Evolutionary conservation across 164 flowering plant species (phyloP), one percentile per base, ranked within the genome.

Genomic region (Magnolia officinalis): DNA sequence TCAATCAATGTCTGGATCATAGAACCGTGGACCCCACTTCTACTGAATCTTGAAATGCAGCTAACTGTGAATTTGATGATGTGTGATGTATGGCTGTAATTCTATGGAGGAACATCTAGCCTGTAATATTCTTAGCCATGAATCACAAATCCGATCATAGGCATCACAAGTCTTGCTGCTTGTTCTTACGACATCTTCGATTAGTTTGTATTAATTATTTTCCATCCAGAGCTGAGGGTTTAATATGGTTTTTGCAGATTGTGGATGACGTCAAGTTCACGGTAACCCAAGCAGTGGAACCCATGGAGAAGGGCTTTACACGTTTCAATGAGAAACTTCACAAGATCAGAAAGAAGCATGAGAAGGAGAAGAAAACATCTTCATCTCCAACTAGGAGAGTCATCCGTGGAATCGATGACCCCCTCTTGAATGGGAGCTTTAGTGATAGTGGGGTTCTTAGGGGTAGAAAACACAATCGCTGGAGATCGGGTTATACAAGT

Each of bases 371-470:
- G 83, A 90, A 79, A 83, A 88, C 86, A 16, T 50, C 90, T 18
- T 73, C 92, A 0, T 73, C 92, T 0, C 85, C 93, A 10, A 55
- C 88, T 50, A 80, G 80, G 67, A 88, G 85, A 78, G 85, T 89
- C 63, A 94, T 96, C 70, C 91, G 93, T 26, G 98, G 99, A 49
- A 96, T 96, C 9, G 99, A 96, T 77, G 99, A 96, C 76, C 99
- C 99, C 8, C 90, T 96, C 20, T 80, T 94, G 68, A 90, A 85
- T 79, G 98, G 98, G 23, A 92, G 96, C 82, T 2, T 83, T 19
- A 96, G 99, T 75, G 98, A 96, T 72, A 91, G 91, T 75, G 95
- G 90, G 8, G 80, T 81, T 37, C 58, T 85, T 23, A 89, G 88
- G 83, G 86, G 83, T 64, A 95, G 89, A 86, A 91, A 88, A 81